A percentile compares a stretch with the other conserved stretches of the same genome.
Evolutionary conservation across 305 asterid species (phyloP).

Genomic region (Fraxinus latifolia): DNA sequence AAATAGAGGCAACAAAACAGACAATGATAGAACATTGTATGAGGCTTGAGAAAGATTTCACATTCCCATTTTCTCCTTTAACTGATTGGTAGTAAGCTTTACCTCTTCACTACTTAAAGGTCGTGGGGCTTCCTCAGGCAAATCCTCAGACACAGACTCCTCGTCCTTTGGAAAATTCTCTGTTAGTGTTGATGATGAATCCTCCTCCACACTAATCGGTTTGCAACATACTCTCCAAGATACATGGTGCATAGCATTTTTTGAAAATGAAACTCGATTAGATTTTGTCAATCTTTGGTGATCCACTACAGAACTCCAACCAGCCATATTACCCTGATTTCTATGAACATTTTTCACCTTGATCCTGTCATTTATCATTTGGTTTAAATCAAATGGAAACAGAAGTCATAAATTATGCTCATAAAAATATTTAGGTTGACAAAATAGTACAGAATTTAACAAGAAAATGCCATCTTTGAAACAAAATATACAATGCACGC

Average conservation of each 20-base stretch:
- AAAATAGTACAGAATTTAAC: not conserved
- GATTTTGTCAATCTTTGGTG: slow-evolving; percentile 24
- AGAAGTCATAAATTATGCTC: not conserved
- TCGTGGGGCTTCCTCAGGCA: slow-evolving; percentile 29
- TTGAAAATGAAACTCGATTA: slow-evolving; percentile 31
- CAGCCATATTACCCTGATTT: slow-evolving; percentile 25
- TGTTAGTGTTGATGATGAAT: slow-evolving; percentile 40
- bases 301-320: slow-evolving; percentile 23
- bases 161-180: slow-evolving; percentile 30
- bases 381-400: not conserved
- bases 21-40: not conserved
- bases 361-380: slow-evolving; percentile 38
- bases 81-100: slow-evolving; percentile 10
- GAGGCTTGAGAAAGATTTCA: not conserved
- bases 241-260: slow-evolving; percentile 13
- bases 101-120: slow-evolving; percentile 60
- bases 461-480: not conserved
- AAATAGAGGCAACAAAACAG: not conserved
- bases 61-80: not conserved
- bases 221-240: slow-evolving; percentile 41
- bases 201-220: slow-evolving; percentile 54
- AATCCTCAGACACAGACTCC: slow-evolving; percentile 26
- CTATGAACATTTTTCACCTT: slow-evolving; percentile 26
- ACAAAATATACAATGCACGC: not conserved
- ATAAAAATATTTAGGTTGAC: not conserved